Evolutionary conservation across 768 basidiomycete species (phyloP).

Genomic region (Leccinellum rugosiceps): DNA sequence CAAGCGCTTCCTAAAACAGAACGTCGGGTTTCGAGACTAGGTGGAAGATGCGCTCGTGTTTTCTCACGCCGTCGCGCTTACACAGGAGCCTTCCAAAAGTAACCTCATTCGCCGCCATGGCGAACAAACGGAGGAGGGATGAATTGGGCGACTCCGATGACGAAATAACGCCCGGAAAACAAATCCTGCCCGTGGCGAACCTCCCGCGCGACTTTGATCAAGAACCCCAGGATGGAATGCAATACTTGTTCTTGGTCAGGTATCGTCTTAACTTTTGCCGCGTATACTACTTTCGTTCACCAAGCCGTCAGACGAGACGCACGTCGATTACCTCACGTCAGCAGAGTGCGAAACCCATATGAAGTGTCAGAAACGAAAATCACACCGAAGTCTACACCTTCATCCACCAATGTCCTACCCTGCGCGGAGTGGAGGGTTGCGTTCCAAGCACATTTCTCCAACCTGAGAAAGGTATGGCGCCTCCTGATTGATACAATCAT

Average conservation of each 20-base stretch:
- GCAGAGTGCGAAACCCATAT: constrained; percentile 69
- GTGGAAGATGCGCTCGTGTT: no score
- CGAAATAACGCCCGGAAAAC: constrained; percentile 58
- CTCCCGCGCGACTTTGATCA: constrained; percentile 67
- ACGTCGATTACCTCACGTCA: constrained; percentile 57
- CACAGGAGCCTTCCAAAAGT: no score
- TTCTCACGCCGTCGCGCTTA: no score
- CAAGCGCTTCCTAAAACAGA: no score
- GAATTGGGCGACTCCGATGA: constrained; percentile 55
- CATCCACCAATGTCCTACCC: constrained; percentile 45
- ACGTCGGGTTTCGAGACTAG: no score
- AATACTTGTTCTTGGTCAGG: constrained; percentile 84
- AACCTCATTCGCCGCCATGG: constrained; percentile 13
- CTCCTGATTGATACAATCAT: background rate
- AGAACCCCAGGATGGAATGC: constrained; percentile 66
- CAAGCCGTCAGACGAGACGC: constrained; percentile 61
- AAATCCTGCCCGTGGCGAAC: constrained; percentile 77
- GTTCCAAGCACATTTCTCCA: constrained; percentile 58
- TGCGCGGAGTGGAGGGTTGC: constrained; percentile 62
- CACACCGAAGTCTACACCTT: constrained; percentile 11
- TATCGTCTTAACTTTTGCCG: constrained; percentile 28
- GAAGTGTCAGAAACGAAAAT: constrained; percentile 36
- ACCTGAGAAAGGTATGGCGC: constrained; percentile 54
- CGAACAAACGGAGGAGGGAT: constrained; percentile 54
- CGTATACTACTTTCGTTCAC: constrained; percentile 6